Evolutionary conservation across 768 basidiomycete species (phyloP).

Genomic region (Suillus luteus): DNA sequence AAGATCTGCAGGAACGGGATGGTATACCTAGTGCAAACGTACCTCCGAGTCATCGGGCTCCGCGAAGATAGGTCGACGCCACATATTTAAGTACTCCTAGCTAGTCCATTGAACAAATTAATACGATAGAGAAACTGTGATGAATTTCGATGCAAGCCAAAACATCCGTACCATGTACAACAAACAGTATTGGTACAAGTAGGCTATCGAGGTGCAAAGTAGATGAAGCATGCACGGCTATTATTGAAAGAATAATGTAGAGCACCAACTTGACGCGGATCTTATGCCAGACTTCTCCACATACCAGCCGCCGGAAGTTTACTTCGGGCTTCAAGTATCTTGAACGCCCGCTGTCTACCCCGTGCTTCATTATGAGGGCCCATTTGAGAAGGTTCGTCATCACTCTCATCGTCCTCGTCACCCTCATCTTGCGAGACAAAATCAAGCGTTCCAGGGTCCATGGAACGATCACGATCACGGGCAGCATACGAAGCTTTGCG

Average conservation of each 20-base stretch:
- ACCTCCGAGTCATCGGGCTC: not conserved
- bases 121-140: not conserved
- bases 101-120: not conserved
- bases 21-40: not conserved
- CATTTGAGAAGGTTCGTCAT: conserved; percentile 24
- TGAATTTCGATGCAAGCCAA: conserved; percentile 34
- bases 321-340: conserved; percentile 70
- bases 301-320: conserved; percentile 71
- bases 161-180: conserved; percentile 12
- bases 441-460: conserved; percentile 73
- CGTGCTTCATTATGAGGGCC: conserved; percentile 37
- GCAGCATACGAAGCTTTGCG: conserved; percentile 68
- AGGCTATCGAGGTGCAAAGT: conserved; percentile 36
- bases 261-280: conserved; percentile 15
- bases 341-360: conserved; percentile 60
- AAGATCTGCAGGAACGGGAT: conserved; percentile 61
- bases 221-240: conserved; percentile 31
- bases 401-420: conserved; percentile 40
- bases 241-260: conserved; percentile 37
- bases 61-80: no score
- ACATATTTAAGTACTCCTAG: not conserved
- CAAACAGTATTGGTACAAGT: conserved; percentile 19
- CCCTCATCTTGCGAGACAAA: conserved; percentile 55
- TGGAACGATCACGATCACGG: conserved; percentile 61
- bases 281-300: conserved; percentile 76